phyloP scores from a whole-genome alignment of 139 green algal species.

The Auxenochlorella pyrenoidosa region DNA sequence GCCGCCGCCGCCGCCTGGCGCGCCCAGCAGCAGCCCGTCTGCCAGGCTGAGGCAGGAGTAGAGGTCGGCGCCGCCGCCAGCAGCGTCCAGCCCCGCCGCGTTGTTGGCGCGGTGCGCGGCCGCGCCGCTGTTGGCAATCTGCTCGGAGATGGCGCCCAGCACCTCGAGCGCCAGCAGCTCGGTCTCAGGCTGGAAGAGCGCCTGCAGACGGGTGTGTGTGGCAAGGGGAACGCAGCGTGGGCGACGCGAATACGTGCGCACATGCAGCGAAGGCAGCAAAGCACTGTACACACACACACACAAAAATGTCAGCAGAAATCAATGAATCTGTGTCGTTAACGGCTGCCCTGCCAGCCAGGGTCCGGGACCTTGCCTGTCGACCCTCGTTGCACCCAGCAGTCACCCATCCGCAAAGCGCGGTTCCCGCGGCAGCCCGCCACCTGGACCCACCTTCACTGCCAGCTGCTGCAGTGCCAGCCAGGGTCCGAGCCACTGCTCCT shows the following conservation, averaged over 20 bases:
- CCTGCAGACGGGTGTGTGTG: conserved; percentile 21
- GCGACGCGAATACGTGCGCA: too few relatives aligned
- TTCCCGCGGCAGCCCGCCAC: too few relatives aligned
- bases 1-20: conserved; percentile 31
- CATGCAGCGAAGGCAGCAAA: too few relatives aligned
- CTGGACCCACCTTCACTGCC: conserved; percentile 67
- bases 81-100: neutral
- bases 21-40: conserved; percentile 26
- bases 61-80: neutral
- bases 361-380: too few relatives aligned
- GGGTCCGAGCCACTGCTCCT: conserved; percentile 26
- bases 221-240: too few relatives aligned
- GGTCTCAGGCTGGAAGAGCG: conserved; percentile 74
- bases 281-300: too few relatives aligned
- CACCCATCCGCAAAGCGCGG: too few relatives aligned
- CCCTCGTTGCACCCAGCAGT: too few relatives aligned
- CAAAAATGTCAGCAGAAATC: too few relatives aligned
- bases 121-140: conserved; percentile 32
- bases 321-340: too few relatives aligned
- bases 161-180: conserved; percentile 62
- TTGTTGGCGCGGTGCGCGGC: neutral
- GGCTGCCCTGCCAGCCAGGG: too few relatives aligned
- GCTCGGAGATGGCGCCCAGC: neutral
- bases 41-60: conserved; percentile 30
- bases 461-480: conserved; percentile 78